These are phyloP conservation scores for Penicillium sp. DNA, from an alignment of 2,329 filamentous ascomycete species.

Conservation along the genomic window DNA sequence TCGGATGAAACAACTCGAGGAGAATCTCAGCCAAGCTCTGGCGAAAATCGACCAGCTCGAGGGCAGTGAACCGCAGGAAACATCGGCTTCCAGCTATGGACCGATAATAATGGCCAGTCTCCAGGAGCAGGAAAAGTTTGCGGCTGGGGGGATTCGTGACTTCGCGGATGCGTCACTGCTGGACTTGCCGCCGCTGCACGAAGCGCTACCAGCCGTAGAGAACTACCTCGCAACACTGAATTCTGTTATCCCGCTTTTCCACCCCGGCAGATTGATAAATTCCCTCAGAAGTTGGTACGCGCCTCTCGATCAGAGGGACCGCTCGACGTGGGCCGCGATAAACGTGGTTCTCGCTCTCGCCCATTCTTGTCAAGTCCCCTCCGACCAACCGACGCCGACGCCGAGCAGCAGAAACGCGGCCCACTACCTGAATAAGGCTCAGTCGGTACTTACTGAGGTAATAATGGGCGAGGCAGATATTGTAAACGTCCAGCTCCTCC, in stretches of 20 bases:
- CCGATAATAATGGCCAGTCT: neutral
- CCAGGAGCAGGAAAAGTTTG: neutral
- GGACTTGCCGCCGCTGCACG: neutral
- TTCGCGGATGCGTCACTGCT: neutral
- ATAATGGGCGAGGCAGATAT: neutral
- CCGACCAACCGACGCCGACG: neutral
- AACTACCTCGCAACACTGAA: neutral
- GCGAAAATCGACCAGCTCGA: neutral
- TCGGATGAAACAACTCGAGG: neutral
- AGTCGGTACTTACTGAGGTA: neutral
- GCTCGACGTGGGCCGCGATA: neutral
- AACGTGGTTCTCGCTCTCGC: constrained; percentile 5
- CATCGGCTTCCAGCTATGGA: neutral
- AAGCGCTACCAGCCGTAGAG: neutral
- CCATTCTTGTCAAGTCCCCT: neutral
- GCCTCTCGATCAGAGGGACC: neutral
- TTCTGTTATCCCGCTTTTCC: neutral
- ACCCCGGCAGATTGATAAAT: neutral
- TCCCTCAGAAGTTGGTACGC: neutral
- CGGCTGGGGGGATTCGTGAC: neutral
- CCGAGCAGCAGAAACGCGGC: neutral
- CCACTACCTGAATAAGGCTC: neutral
- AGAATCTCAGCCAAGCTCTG: neutral
- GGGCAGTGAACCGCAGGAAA: neutral
- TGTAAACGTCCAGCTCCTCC: neutral